Base-by-base conservation (phyloP, 768 basidiomycete genomes). In the Mycena filopes region DNA sequence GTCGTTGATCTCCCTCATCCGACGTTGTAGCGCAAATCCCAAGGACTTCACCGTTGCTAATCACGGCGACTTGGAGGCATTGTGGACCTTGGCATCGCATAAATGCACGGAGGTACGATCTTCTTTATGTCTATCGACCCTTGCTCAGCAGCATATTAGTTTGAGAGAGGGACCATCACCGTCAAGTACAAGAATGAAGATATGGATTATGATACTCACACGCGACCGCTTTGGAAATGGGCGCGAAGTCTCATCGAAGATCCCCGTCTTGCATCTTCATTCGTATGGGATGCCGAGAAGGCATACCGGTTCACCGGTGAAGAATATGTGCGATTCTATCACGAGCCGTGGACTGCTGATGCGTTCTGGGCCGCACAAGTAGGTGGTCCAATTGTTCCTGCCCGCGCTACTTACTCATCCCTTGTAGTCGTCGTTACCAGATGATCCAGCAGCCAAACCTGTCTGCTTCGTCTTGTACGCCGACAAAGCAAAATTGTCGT, bases 271-370 rank as follows among this genome's bases (percentile, higher is more conserved):
- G 72, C 65, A 0, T 68, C 60, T 2, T 55, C 71, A 28, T 70
- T 77, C 40, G 54, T 60, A 20, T 79, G 77, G 75, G 74, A 80
- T 71, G 76, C 77, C 9, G 54, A 73, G 31, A 62, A 50, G 18
- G 63, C 70, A 5, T 81, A 57, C 65, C 77, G 73, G 55, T 76
- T 61, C 46, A 67, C 78, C 60, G 75, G 71, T 1, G 31, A 55
- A 1, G n/a, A 25, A 1, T 80, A 70, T 51, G 63, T 68, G 13
- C 68, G 72, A 0, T 75, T 80, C 49, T 56, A 76, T 29, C 65
- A 80, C 56, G 78, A 83, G 45, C 80, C 81, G 9, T 80, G 79
- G 76, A 80, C 78, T n/a, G 81, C 75, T 2, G 57, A 80, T 41
- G n/a, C 43, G 9, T 83, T 73, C 31, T 82, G 80, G 80, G 66